Conservation (phyloP, 2,329 filamentous ascomycete genomes). For the Sporothrix luriei region DNA sequence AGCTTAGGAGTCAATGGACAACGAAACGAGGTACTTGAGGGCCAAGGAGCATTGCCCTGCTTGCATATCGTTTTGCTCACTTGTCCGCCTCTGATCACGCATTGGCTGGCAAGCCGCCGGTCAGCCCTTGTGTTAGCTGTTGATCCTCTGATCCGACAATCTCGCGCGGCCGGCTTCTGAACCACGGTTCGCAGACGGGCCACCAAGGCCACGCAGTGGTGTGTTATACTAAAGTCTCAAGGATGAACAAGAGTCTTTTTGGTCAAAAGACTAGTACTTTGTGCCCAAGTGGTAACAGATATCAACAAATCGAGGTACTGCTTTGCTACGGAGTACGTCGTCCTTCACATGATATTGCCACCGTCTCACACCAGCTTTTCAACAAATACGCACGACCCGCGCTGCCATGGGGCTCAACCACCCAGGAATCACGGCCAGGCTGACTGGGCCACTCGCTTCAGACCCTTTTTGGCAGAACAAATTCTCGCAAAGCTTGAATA, state of each 20-base stretch:
- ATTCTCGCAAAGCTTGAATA: background rate
- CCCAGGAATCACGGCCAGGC: constrained; percentile 6
- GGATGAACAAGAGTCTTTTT: too few relatives aligned
- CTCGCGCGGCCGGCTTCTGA: constrained; percentile 22
- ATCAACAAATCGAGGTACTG: background rate
- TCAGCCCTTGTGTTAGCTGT: constrained; percentile 10
- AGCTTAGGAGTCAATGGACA: background rate
- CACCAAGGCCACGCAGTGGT: constrained; percentile 20
- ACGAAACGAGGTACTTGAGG: background rate
- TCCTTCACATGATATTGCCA: background rate
- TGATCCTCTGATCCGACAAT: constrained; percentile 34
- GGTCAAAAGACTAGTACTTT: too few relatives aligned
- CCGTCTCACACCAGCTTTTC: too few relatives aligned
- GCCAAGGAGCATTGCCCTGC: background rate
- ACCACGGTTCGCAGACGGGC: constrained; percentile 25
- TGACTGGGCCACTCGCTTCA: background rate
- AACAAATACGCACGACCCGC: too few relatives aligned
- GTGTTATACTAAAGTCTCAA: too few relatives aligned
- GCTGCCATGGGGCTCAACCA: background rate
- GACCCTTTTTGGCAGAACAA: background rate
- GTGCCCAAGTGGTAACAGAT: background rate
- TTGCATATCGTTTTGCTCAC: background rate
- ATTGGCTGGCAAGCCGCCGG: constrained; percentile 21
- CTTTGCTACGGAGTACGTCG: background rate
- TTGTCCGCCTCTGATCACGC: background rate